Base-by-base conservation (phyloP, 2,329 filamentous ascomycete genomes). In the Canariomyces notabilis region DNA sequence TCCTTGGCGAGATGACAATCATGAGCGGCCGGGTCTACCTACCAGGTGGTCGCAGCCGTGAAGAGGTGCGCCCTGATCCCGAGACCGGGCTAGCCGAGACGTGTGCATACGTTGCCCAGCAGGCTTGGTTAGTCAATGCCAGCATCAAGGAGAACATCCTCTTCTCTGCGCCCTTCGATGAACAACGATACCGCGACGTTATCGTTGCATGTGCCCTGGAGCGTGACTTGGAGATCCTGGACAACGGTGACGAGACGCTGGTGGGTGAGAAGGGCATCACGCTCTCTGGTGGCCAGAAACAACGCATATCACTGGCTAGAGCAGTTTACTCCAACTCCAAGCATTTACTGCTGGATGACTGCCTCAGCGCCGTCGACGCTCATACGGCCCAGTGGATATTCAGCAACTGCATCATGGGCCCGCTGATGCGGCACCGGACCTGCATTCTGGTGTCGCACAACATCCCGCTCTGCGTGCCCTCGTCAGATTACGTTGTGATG, bases 341-440 rank as follows among this genome's bases (percentile, higher is more conserved):
- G 43, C 91, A 97, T 64, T 70, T 98, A 14, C 77, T 98, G 9
- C 76, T 98, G 40, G 93, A 98, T 61, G 93, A 98, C 65, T 95
- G 94, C 53, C 76, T 98, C 35, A 96, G 90, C 61, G 93, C 93
- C 21, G 93, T 98, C 26, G 93, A 98, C 65, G 94, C 93, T 3
- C 93, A 98, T 59, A 97, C 93, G 0, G 90, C 90, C 2, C 94
- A 96, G 65, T 96, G 94, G 84, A 97, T 98, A 56, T 97, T 97
- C 68, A 86, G 85, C 62, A 86, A 95, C 66, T 95, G 90, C 49
- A 83, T 98, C 53, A 83, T 83, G 57, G 93, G 93, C 2, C 87
- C 88, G 5, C 69, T 98, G 42, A 97, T 98, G 93, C 71, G 77
- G 48, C 76, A 83, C 60, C 82, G 93, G 34, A 97, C 93, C 21